Evolutionary conservation across 2,329 filamentous ascomycete species (phyloP), one percentile per base, ranked within the genome.

Genomic region (Zymoseptoria ardabiliae): DNA sequence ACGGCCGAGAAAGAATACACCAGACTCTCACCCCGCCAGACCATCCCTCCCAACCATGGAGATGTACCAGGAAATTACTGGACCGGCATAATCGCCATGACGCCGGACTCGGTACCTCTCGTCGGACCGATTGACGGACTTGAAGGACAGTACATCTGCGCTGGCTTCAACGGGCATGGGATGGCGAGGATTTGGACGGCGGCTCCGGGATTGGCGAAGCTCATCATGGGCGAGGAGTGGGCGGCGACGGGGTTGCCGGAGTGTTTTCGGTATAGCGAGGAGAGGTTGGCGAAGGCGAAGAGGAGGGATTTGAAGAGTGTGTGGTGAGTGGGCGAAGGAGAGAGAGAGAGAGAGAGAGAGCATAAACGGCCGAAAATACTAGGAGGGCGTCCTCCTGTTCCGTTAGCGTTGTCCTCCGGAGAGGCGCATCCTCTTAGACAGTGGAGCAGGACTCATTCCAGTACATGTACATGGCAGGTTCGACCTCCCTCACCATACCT

Each of bases 151-250:
- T 81, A 72, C 66, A 72, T 81, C 8, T 79, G 77, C 63, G 78
- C 77, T n/a, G 78, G 78, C 0, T 79, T 80, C 60, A 79, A 80
- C 63, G 78, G 77, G 0, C 77, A 80, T 65, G 77, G 77, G 73
- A 77, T 77, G 75, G 75, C 75, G 49, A 67, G 74, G 20, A 79
- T 80, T 53, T 79, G 78, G 61, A 78, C 74, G 0, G 78, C 76
- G 61, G 77, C 77, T 0, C 77, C 77, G 0, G 77, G 76, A 0
- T 57, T 79, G 19, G 76, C 70, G 2, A 77, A 77, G 61, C 62
- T 79, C 20, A 72, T 77, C 3, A 68, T 73, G 4, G 76, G 64
- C 10, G 57, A 63, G 30, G 41, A 56, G n/a, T 67, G 65, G 65
- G 54, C 61, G 19, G 54, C 58, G 5, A 66, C 64, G 10, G 63